Evolutionary conservation across 441 rosid genomes (phyloP).

Genomic region (Gossypium davidsonii): DNA sequence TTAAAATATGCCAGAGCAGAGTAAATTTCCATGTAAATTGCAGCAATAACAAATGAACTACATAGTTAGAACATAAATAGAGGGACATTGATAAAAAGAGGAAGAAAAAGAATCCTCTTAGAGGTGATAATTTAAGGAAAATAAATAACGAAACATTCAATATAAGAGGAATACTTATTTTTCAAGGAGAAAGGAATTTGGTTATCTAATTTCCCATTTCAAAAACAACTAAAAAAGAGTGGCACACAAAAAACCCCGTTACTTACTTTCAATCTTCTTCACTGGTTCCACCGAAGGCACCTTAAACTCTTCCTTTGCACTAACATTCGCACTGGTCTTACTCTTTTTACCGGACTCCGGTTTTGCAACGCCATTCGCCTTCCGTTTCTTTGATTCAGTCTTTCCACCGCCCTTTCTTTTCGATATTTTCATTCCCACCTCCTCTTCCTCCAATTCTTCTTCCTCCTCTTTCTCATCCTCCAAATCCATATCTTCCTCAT

Average conservation of each 20-base stretch:
- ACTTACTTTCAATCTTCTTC: slow-evolving; percentile 43
- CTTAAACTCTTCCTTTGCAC: slow-evolving; percentile 27
- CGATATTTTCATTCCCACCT: slow-evolving; percentile 13
- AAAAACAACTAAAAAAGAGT: neutral
- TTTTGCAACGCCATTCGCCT: slow-evolving; percentile 30
- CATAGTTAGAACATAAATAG: neutral
- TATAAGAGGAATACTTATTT: neutral
- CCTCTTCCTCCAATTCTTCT: slow-evolving; percentile 30
- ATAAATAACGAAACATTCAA: neutral
- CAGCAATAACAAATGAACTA: neutral
- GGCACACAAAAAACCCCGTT: neutral
- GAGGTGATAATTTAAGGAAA: neutral
- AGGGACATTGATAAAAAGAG: neutral
- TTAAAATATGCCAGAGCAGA: neutral
- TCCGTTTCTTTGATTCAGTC: slow-evolving; percentile 45
- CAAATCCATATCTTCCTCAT: slow-evolving; percentile 47
- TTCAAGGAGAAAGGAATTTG: neutral
- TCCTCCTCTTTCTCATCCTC: slow-evolving; percentile 38
- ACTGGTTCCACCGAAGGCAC: slow-evolving; percentile 37
- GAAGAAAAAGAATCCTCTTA: neutral
- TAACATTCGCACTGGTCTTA: slow-evolving; percentile 25
- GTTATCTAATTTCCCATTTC: neutral
- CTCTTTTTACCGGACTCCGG: slow-evolving; percentile 49
- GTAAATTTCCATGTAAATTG: neutral
- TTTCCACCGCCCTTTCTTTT: slow-evolving; percentile 14